Evolutionary conservation across 2,329 filamentous ascomycete genomes (phyloP), one percentile per base, ranked within the genome.

Genomic region (Phialemonium atrogriseum): DNA sequence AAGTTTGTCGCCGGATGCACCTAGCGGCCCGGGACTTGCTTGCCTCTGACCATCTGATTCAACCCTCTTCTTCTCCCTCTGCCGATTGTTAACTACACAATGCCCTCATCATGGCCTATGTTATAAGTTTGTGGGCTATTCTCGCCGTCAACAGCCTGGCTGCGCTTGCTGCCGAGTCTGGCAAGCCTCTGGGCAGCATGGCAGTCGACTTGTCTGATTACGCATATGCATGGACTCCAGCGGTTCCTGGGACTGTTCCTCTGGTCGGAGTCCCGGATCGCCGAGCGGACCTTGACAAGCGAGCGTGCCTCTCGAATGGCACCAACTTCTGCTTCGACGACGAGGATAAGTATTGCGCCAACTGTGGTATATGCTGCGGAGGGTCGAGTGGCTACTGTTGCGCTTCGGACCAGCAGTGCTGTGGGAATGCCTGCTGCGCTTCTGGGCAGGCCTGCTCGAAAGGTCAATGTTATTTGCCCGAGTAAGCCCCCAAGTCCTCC

Each of bases 261-360:
- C 37, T 45, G 5, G 25, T 36, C 11, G 43, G 45, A 13, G 34
- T 38, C 6, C 36, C 30, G 12, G 39, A 42, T 11, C 43, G 36
- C 3, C n/a, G 22, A 8, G 17, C 39, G 14, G 35, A 39, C 18
- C 13, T 47, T 6, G 24, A 36, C n/a, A 40, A 30, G 23, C 38
- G 47, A 14, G 48, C 48, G 29, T 55, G 52, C 22, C 37, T 50
- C n/a, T 27, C 47, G 16, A 55, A 55, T 33, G 52, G 51, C 9
- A 50, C 51, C 32, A 55, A 51, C 36, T 55, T 47, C 34, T 55
- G 52, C 46, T 55, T 55, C 32, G 41, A 41, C 28, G 40, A 49
- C 37, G 39, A 31, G 24, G 37, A 32, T 31, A 44, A 43, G 37
- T 53, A 38, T 38, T 55, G 52, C 27, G 28, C 45, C 2, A 36